phyloP scores from a whole-genome alignment of 2,329 filamentous ascomycete genomes.

The Xenosphaeropsis pyriputrescens region DNA sequence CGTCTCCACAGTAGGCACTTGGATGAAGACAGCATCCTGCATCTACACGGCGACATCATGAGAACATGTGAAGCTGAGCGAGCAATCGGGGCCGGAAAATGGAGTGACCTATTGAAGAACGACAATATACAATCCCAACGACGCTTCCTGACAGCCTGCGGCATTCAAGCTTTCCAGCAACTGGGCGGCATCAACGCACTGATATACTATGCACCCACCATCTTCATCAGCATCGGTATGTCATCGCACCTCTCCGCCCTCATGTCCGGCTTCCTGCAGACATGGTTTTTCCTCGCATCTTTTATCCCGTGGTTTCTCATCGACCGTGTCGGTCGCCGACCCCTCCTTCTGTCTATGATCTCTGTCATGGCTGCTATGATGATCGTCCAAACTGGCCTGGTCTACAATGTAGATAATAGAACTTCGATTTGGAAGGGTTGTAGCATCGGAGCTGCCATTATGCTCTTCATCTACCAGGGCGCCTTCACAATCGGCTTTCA shows the following conservation, averaged over 20 bases:
- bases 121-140: slow-evolving; percentile 33
- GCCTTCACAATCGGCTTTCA: slow-evolving; percentile 45
- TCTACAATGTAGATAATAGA: slow-evolving; percentile 23
- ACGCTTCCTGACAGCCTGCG: slow-evolving; percentile 30
- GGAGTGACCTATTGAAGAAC: slow-evolving; percentile 23
- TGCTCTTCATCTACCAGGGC: slow-evolving; percentile 45
- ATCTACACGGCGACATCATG: slow-evolving; percentile 10
- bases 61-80: slow-evolving; percentile 8
- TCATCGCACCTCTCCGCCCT: slow-evolving; percentile 26
- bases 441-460: slow-evolving; percentile 25
- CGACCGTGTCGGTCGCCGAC: slow-evolving; percentile 41
- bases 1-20: slow-evolving; percentile 42
- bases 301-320: slow-evolving; percentile 20
- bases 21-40: slow-evolving; percentile 20
- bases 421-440: slow-evolving; percentile 17
- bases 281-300: slow-evolving; percentile 23
- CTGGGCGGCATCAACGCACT: slow-evolving; percentile 23
- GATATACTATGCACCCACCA: slow-evolving; percentile 27
- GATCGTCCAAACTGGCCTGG: slow-evolving; percentile 23
- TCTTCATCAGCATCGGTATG: slow-evolving; percentile 27
- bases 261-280: slow-evolving; percentile 32
- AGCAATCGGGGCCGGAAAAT: slow-evolving; percentile 17
- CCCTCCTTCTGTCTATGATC: slow-evolving; percentile 44
- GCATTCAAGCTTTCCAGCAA: slow-evolving; percentile 34
- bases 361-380: slow-evolving; percentile 25